Evolutionary conservation across 495 filamentous ascomycete genomes (phyloP).

Genomic region (Jackrogersella minutella): DNA sequence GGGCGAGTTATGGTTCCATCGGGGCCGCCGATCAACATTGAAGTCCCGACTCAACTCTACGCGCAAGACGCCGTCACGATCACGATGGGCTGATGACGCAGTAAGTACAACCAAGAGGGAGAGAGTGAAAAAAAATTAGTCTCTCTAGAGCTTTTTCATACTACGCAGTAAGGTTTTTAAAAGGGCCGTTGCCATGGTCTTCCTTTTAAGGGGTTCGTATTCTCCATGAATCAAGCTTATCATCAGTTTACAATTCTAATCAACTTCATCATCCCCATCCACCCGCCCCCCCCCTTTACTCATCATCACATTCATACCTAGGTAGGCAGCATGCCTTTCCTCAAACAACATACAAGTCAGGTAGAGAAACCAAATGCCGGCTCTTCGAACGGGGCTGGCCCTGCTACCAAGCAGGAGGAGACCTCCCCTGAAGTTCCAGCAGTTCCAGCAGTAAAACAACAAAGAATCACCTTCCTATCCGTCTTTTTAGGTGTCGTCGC

Average conservation of each 20-base stretch:
- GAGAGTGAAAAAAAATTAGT: background rate
- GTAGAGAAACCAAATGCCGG: slow-evolving; percentile 31
- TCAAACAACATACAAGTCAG: slow-evolving; percentile 31
- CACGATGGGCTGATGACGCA: slow-evolving; percentile 37
- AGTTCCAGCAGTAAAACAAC: slow-evolving; percentile 14
- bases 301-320: background rate
- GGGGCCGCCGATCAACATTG: slow-evolving; percentile 26
- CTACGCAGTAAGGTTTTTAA: too few relatives aligned
- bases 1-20: slow-evolving; percentile 26
- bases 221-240: slow-evolving; percentile 18
- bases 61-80: slow-evolving; percentile 39
- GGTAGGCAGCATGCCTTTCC: slow-evolving; percentile 29
- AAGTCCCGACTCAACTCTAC: slow-evolving; percentile 19
- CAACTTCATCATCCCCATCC: slow-evolving; percentile 3
- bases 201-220: background rate
- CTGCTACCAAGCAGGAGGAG: slow-evolving; percentile 31
- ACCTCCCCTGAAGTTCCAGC: background rate
- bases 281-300: too few relatives aligned
- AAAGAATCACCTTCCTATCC: slow-evolving; percentile 50
- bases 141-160: slow-evolving; percentile 12
- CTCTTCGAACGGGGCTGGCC: slow-evolving; percentile 1
- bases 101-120: background rate
- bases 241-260: slow-evolving; percentile 12
- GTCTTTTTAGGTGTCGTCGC: slow-evolving; percentile 55
- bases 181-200: slow-evolving; percentile 19